These are phyloP conservation scores for Kazachstania taianensis DNA, from an alignment of 805 yeast species.

Conservation along the genomic window DNA sequence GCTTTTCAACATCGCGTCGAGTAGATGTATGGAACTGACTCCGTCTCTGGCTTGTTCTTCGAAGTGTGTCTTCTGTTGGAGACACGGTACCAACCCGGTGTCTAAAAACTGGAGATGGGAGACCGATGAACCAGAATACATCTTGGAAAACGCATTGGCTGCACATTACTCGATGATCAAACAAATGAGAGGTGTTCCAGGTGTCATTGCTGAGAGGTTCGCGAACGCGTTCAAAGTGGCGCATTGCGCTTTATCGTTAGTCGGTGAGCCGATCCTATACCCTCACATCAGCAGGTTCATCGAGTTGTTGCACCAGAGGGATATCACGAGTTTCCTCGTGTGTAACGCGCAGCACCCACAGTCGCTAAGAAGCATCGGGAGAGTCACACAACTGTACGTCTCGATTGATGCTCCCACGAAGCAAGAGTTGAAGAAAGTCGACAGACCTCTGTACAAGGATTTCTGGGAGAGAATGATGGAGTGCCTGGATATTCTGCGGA, in stretches of 20 bases:
- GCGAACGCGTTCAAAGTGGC: constrained; percentile 82
- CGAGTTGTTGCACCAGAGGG: constrained; percentile 65
- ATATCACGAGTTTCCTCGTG: constrained; percentile 78
- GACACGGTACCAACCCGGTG: constrained; percentile 95
- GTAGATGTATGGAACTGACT: constrained; percentile 91
- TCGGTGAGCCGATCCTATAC: constrained; percentile 91
- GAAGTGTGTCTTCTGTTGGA: constrained; percentile 94
- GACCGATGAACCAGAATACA: constrained; percentile 78
- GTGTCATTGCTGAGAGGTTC: constrained; percentile 80
- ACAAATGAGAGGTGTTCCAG: constrained; percentile 93
- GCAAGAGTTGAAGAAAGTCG: constrained; percentile 68
- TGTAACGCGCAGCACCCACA: constrained; percentile 96
- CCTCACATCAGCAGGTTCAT: constrained; percentile 84
- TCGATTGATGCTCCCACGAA: constrained; percentile 92
- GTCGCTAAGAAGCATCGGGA: constrained; percentile 53
- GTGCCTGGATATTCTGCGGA: constrained; percentile 69
- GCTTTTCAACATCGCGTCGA: constrained; percentile 81
- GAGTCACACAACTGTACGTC: constrained; percentile 85
- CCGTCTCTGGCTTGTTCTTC: constrained; percentile 90
- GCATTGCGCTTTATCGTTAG: constrained; percentile 87
- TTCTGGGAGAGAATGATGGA: constrained; percentile 82
- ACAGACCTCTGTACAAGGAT: constrained; percentile 80
- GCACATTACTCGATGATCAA: constrained; percentile 90
- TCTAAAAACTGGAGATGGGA: constrained; percentile 97
- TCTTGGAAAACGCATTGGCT: constrained; percentile 71